Evolutionary conservation across 75 land plant genomes (phyloP).

Genomic region (Chamaecyparis obtusa): DNA sequence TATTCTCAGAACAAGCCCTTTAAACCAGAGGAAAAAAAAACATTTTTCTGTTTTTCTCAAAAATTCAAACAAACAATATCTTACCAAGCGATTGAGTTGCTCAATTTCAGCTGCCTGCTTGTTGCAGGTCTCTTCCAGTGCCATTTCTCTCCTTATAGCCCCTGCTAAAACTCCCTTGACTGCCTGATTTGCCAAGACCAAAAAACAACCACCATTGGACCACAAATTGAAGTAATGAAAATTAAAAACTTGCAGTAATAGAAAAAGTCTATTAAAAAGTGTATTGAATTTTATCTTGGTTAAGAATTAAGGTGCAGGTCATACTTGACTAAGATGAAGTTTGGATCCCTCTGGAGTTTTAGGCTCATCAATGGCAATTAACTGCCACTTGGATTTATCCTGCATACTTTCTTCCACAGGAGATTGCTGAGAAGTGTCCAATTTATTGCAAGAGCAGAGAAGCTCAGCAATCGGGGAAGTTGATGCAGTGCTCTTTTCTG

Average conservation of each 20-base stretch:
- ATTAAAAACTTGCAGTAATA: neutral
- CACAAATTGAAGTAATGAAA: slow-evolving; percentile 2
- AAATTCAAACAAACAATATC: slow-evolving; percentile 13
- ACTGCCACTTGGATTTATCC: slow-evolving; percentile 30
- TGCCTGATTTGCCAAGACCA: slow-evolving; percentile 34
- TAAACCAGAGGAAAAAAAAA: neutral
- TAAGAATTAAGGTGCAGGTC: neutral
- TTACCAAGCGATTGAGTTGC: slow-evolving; percentile 83
- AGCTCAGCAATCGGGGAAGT: neutral
- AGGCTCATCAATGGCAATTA: slow-evolving; percentile 47
- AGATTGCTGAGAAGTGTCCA: neutral
- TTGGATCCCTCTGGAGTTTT: slow-evolving; percentile 34
- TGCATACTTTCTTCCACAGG: slow-evolving; percentile 14
- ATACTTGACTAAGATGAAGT: slow-evolving; percentile 17
- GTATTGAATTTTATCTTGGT: neutral
- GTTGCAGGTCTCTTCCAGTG: slow-evolving; percentile 64
- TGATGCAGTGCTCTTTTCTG: slow-evolving; percentile 12
- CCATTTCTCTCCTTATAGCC: slow-evolving; percentile 88
- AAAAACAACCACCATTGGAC: neutral
- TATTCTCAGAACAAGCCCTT: neutral
- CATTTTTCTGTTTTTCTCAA: neutral
- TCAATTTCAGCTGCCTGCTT: slow-evolving; percentile 77
- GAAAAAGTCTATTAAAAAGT: neutral
- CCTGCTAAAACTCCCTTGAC: slow-evolving; percentile 83
- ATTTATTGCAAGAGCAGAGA: neutral